Evolutionary conservation across 2,329 filamentous ascomycete genomes (phyloP), one percentile per base, ranked within the genome.

Genomic region (Trichoderma pleuroti): DNA sequence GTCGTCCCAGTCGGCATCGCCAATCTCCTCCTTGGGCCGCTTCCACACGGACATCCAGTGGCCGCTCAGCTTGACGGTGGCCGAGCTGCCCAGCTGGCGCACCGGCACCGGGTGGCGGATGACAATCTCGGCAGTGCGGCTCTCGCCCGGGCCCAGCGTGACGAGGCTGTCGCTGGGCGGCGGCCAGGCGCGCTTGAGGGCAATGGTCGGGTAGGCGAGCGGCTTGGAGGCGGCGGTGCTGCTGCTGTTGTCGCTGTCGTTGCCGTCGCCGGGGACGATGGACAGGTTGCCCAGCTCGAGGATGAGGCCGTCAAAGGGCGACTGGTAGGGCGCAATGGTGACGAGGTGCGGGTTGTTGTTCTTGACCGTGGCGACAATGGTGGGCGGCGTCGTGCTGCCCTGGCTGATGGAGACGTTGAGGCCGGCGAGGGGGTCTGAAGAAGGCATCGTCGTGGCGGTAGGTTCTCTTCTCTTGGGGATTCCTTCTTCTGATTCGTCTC

Each of bases 41-140:
- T 75, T 74, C 80, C 81, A 82, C 14, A 82, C 81, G 18, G 75
- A 74, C 74, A 76, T 77, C 81, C 81, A 83, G 61, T 74, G 71
- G 6, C 81, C 81, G 65, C 76, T 74, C 66, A 78, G 76, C 68
- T 75, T 72, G 21, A 81, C 79, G 30, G 72, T 78, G 8, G 76
- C 75, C 66, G 73, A 77, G 9, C 70, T 64, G 26, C 75, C 75
- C 73, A 83, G 76, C 73, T 76, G 74, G n/a, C 76, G 77, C 49
- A 78, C 64, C 18, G 81, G 78, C 56, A 82, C 76, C 18, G 78
- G 77, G 21, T 75, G 76, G 56, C 74, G 74, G 32, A 83, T 74
- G 32, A 78, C 73, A 16, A 83, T 66, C 72, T 79, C 76, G 34
- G 76, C 76, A 73, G 78, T 78, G 54, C 63, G 72, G 52, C 76